phyloP scores from a whole-genome alignment of 2,329 filamentous ascomycete species.

The Epichloe uncinata region DNA sequence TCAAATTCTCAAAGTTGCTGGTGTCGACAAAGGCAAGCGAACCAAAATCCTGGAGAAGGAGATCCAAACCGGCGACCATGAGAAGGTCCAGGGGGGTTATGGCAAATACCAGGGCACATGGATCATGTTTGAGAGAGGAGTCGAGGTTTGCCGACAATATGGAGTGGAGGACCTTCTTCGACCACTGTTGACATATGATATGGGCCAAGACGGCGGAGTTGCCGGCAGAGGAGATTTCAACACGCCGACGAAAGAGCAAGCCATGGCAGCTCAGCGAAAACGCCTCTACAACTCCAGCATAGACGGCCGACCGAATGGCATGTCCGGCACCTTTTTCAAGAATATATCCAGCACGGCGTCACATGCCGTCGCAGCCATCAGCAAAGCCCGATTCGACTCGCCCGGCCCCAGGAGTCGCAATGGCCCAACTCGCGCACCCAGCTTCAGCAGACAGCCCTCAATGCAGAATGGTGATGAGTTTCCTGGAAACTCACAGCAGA shows the following conservation, averaged over 20 bases:
- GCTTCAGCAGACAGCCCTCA: slow-evolving; percentile 58
- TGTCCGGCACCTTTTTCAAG: slow-evolving; percentile 86
- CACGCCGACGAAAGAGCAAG: slow-evolving; percentile 95
- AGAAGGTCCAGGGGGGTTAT: slow-evolving; percentile 98
- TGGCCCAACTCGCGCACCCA: slow-evolving; percentile 51
- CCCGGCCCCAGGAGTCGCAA: slow-evolving; percentile 56
- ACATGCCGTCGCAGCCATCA: slow-evolving; percentile 88
- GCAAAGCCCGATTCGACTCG: slow-evolving; percentile 88
- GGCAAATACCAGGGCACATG: slow-evolving; percentile 98
- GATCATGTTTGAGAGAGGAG: slow-evolving; percentile 86
- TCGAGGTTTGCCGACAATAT: slow-evolving; percentile 78
- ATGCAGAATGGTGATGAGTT: slow-evolving; percentile 58
- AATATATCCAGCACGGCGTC: slow-evolving; percentile 91
- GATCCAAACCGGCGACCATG: slow-evolving; percentile 88
- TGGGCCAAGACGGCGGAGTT: slow-evolving; percentile 59
- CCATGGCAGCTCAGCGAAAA: slow-evolving; percentile 91
- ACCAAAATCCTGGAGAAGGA: slow-evolving; percentile 98
- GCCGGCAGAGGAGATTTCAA: slow-evolving; percentile 67
- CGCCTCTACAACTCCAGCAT: slow-evolving; percentile 63
- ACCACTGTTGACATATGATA: slow-evolving; percentile 67
- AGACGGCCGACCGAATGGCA: slow-evolving; percentile 52
- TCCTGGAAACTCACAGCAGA: slow-evolving; percentile 71
- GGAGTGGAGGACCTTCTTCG: slow-evolving; percentile 64
- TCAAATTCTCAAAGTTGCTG: slow-evolving; percentile 93
- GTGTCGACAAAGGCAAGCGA: slow-evolving; percentile 92